phyloP scores from a whole-genome alignment of 148 eudicot species.

The Rhododendron griersonianum region DNA sequence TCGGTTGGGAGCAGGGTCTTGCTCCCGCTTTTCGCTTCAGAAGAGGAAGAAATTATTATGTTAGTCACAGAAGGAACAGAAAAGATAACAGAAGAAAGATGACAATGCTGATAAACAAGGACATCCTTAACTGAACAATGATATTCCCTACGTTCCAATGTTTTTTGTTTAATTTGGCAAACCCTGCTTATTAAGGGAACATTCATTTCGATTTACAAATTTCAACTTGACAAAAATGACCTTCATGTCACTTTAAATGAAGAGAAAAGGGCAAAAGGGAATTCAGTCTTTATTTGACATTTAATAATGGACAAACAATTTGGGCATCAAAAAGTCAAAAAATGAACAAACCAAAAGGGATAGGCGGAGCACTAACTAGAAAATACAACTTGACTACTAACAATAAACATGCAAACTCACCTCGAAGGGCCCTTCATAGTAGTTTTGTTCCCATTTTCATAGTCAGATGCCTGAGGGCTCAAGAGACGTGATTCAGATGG shows the following conservation, averaged over 20 bases:
- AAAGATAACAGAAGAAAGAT: neutral
- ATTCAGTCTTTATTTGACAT: neutral
- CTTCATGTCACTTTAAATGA: neutral
- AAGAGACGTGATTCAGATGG: conserved; percentile 23
- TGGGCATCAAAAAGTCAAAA: neutral
- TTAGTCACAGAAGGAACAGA: neutral
- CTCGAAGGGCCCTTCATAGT: conserved; percentile 21
- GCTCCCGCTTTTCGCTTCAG: conserved; percentile 23
- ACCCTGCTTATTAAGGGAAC: neutral
- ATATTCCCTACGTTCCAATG: neutral
- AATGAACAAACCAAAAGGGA: neutral
- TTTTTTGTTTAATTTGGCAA: neutral
- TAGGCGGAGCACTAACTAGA: neutral
- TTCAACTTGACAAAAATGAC: neutral
- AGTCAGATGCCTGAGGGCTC: conserved; percentile 37
- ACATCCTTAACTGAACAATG: neutral
- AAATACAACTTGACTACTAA: neutral
- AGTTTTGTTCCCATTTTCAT: conserved; percentile 24
- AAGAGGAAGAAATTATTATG: neutral
- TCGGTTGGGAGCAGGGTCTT: conserved; percentile 3
- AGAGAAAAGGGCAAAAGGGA: neutral
- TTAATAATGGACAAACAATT: neutral
- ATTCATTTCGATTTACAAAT: neutral
- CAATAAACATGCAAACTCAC: conserved; percentile 15
- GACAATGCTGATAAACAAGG: neutral